phyloP scores from a whole-genome alignment of 1,284 basidiomycete genomes.

The Acaromyces ingoldii region DNA sequence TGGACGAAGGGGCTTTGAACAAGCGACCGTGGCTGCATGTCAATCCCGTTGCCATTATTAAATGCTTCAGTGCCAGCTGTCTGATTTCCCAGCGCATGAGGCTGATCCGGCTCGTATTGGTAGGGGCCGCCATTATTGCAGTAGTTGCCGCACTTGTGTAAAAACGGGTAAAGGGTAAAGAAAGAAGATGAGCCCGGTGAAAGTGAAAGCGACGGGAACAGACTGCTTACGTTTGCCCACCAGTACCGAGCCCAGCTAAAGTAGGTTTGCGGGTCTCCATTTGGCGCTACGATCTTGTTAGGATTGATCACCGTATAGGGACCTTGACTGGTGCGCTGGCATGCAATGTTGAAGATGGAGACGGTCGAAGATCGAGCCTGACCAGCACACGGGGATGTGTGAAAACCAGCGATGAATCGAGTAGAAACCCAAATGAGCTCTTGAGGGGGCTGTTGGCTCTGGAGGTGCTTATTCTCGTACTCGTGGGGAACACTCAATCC shows the following conservation, averaged over 20 bases:
- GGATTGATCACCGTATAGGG: slow-evolving; percentile 1
- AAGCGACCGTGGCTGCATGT: no score
- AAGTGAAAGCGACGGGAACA: no score
- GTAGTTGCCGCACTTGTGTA: background rate
- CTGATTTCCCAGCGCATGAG: no score
- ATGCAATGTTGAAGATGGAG: background rate
- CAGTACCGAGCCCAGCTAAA: slow-evolving; percentile 17
- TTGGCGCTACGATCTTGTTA: slow-evolving; percentile 2
- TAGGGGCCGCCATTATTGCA: background rate
- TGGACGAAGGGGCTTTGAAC: no score
- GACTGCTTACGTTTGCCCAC: slow-evolving; percentile 17
- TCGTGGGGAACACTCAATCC: no score
- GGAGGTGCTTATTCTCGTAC: no score
- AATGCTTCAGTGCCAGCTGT: no score
- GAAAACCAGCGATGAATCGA: background rate
- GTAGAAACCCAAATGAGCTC: slow-evolving; percentile 1
- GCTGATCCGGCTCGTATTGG: background rate
- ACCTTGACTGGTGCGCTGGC: background rate
- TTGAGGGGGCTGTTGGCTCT: no score
- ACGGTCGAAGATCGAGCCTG: background rate
- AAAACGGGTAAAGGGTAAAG: background rate
- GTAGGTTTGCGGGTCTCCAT: slow-evolving; percentile 9
- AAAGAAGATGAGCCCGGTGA: background rate
- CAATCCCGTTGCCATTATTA: no score
- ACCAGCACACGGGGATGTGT: background rate